A percentile compares a stretch with the other conserved stretches of the same genome.
Evolutionary conservation across 1,139 yeast species (phyloP).

Genomic region (Diutina rugosa): DNA sequence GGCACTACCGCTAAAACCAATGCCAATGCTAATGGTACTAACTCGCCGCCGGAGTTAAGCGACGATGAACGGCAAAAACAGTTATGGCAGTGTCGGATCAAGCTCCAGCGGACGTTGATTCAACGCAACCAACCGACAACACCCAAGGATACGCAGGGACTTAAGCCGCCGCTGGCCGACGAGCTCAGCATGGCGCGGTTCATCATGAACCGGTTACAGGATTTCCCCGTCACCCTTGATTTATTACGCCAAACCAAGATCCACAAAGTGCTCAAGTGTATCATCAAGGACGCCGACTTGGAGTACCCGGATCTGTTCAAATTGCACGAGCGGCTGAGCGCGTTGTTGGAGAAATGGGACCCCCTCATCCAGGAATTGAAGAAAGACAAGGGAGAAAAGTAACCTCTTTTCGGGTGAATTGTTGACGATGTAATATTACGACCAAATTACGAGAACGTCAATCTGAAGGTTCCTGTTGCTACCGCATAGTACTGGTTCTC

Average conservation of each 20-base stretch:
- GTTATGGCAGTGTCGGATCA: slow-evolving; percentile 34
- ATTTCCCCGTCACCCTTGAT: slow-evolving; percentile 42
- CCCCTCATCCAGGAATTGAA: slow-evolving; percentile 22
- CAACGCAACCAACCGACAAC: slow-evolving; percentile 30
- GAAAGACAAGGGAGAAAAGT: slow-evolving; percentile 10
- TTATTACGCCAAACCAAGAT: slow-evolving; percentile 37
- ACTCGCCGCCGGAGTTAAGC: background rate
- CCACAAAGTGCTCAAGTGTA: slow-evolving; percentile 41
- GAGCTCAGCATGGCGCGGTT: slow-evolving; percentile 42
- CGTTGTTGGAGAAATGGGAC: slow-evolving; percentile 32
- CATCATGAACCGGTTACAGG: slow-evolving; percentile 37
- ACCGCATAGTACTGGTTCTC: no score
- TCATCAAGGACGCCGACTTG: slow-evolving; percentile 26
- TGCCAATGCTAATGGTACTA: background rate
- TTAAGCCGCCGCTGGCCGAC: slow-evolving; percentile 33
- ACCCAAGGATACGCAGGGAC: slow-evolving; percentile 19
- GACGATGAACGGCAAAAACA: slow-evolving; percentile 29
- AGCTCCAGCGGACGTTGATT: slow-evolving; percentile 30
- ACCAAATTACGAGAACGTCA: background rate
- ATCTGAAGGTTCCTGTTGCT: no score
- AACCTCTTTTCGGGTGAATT: background rate
- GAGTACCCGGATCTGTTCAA: slow-evolving; percentile 33
- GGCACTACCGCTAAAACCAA: background rate
- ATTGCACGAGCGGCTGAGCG: slow-evolving; percentile 33
- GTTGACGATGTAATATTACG: slow-evolving; percentile 1